Evolutionary conservation across 208 protist species (phyloP).

Genomic region (Crithidia thermophila): DNA sequence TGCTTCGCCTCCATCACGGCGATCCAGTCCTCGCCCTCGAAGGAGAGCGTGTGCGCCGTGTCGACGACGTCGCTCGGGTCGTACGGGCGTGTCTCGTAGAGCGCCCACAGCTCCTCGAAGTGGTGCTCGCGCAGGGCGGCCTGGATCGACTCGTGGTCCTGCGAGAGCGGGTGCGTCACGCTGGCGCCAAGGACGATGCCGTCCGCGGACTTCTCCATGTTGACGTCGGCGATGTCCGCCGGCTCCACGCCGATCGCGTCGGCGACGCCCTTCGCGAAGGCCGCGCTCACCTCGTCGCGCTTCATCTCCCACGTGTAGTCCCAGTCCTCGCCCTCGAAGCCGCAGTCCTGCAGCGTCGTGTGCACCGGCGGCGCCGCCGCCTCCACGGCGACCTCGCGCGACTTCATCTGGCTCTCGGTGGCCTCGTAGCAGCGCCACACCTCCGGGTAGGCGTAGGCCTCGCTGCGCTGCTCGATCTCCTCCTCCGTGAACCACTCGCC

Average conservation of each 20-base stretch:
- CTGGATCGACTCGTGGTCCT: constrained; percentile 27
- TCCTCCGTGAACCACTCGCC: constrained; percentile 37
- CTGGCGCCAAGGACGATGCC: constrained; percentile 34
- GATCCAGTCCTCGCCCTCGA: constrained; percentile 68
- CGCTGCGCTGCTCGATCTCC: constrained; percentile 38
- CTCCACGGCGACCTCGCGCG: constrained; percentile 15
- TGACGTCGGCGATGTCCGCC: constrained; percentile 30
- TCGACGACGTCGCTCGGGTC: constrained; percentile 35
- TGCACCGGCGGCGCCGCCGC: constrained; percentile 8
- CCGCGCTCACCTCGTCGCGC: constrained; percentile 30
- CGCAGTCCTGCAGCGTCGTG: constrained; percentile 39
- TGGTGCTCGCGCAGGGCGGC: constrained; percentile 33
- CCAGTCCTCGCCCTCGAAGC: constrained; percentile 60
- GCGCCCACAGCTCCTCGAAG: constrained; percentile 50
- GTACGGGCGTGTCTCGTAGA: constrained; percentile 43
- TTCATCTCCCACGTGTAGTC: constrained; percentile 44
- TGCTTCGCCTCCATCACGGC: constrained; percentile 29
- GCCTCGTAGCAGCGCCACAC: constrained; percentile 40
- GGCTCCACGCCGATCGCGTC: constrained; percentile 35
- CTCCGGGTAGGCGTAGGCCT: constrained; percentile 44
- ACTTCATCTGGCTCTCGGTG: constrained; percentile 19
- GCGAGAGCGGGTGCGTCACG: constrained; percentile 38
- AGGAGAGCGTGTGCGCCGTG: constrained; percentile 49
- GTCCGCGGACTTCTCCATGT: constrained; percentile 26
- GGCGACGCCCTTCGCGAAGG: constrained; percentile 39